These are phyloP conservation scores for Nepenthes mirabilis DNA, from an alignment of 148 eudicot species.

Conservation along the genomic window DNA sequence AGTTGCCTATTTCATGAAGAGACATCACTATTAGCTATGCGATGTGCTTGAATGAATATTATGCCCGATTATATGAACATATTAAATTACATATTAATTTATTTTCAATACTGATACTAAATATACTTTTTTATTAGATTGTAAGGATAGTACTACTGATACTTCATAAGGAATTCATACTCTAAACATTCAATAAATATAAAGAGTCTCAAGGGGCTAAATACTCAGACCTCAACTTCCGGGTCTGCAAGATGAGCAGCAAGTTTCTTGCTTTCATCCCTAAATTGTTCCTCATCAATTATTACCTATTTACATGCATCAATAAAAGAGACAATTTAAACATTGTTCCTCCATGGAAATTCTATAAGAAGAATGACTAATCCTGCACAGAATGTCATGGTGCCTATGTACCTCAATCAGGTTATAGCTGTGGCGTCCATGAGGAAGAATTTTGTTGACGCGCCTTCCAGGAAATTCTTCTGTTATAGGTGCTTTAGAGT, in stretches of 20 bases:
- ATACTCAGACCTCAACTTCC: slow-evolving; percentile 75
- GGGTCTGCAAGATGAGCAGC: slow-evolving; percentile 96
- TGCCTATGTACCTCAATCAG: slow-evolving; percentile 63
- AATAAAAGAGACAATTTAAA: slow-evolving; percentile 2
- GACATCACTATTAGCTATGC: no score
- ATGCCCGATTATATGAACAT: no score
- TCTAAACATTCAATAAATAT: no score
- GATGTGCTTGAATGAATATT: no score
- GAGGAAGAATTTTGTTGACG: slow-evolving; percentile 86
- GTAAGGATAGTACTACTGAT: no score
- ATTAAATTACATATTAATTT: no score
- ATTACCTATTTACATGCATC: slow-evolving; percentile 30
- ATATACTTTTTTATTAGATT: no score
- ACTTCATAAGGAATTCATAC: no score
- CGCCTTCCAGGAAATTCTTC: slow-evolving; percentile 95
- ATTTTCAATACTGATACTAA: no score
- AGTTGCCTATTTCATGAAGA: no score
- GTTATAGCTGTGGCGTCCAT: slow-evolving; percentile 71
- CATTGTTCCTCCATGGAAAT: neutral
- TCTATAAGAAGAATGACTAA: neutral
- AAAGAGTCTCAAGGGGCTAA: slow-evolving; percentile 1
- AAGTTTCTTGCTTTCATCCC: slow-evolving; percentile 67
- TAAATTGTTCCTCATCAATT: slow-evolving; percentile 72
- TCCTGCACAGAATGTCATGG: slow-evolving; percentile 1
- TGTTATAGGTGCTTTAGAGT: slow-evolving; percentile 79